phyloP scores from a whole-genome alignment of 148 eudicot genomes.

The Nepenthes mirabilis region DNA sequence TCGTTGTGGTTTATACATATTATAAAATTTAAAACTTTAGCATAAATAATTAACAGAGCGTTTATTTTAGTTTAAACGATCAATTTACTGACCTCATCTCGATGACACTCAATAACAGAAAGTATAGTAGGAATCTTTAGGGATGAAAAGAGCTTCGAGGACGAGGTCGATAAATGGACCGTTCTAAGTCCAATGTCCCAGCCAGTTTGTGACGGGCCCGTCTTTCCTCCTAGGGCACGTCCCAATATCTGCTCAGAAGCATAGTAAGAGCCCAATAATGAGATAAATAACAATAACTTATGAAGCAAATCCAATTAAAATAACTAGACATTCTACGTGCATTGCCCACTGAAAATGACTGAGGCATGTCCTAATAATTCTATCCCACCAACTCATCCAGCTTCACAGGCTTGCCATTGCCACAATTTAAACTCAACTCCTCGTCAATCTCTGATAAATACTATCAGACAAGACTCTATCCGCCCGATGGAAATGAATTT shows the following conservation, averaged over 20 bases:
- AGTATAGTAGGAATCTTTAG: constrained; percentile 34
- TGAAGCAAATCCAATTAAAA: not conserved
- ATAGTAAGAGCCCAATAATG: not conserved
- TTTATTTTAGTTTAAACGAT: not conserved
- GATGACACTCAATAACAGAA: constrained; percentile 65
- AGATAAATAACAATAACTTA: not conserved
- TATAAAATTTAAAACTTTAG: not conserved
- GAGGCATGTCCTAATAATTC: no score
- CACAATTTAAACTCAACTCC: no score
- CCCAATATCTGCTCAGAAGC: constrained; percentile 36
- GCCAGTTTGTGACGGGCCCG: constrained; percentile 42
- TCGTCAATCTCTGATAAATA: no score
- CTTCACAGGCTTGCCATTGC: no score
- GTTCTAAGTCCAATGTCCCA: constrained; percentile 80
- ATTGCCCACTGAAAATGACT: no score
- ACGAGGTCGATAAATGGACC: constrained; percentile 30
- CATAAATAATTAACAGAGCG: no score
- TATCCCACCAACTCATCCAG: no score
- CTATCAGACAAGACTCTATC: no score
- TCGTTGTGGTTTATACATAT: not conserved
- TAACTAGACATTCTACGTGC: no score
- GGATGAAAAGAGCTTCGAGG: constrained; percentile 26
- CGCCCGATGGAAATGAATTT: no score
- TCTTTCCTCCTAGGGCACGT: constrained; percentile 64
- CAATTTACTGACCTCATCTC: constrained; percentile 53